Percentiles rank a stretch among this genome's conserved stretches.
Conservation (phyloP, 495 filamentous ascomycete genomes). For the Xylaria castorea region DNA sequence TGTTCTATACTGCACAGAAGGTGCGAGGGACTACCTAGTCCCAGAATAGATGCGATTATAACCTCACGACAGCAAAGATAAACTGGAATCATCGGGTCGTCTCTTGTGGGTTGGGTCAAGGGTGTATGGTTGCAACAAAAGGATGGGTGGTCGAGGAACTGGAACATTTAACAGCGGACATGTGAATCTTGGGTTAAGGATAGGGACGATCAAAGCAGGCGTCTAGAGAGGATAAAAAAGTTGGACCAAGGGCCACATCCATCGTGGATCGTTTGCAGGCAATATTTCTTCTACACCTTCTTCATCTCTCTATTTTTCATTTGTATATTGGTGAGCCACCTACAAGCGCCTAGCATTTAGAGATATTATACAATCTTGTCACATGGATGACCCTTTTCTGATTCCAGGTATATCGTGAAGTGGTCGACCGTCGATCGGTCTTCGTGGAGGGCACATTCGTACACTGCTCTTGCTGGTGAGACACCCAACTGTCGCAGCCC, state of each 20-base stretch:
- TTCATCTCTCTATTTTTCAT: constrained; percentile 9
- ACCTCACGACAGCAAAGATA: constrained; percentile 7
- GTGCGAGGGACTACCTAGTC: constrained; percentile 33
- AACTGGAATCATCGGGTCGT: constrained; percentile 11
- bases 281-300: constrained; percentile 2
- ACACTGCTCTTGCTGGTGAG: constrained; percentile 10
- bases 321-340: constrained; percentile 19
- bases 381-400: neutral
- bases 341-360: constrained; percentile 13
- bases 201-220: constrained; percentile 23
- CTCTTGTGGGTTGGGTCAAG: neutral
- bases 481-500: neutral
- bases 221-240: constrained; percentile 26
- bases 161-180: constrained; percentile 1
- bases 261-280: constrained; percentile 4
- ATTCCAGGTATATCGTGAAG: neutral
- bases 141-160: neutral
- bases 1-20: constrained; percentile 50
- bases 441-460: constrained; percentile 6
- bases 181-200: constrained; percentile 2
- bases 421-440: neutral
- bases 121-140: constrained; percentile 12
- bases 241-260: constrained; percentile 16
- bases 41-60: constrained; percentile 24
- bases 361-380: constrained; percentile 25